A percentile compares a stretch with the other conserved stretches of the same genome.
Conservation (phyloP, 148 eudicot species). For the Suaeda aralocaspica region DNA sequence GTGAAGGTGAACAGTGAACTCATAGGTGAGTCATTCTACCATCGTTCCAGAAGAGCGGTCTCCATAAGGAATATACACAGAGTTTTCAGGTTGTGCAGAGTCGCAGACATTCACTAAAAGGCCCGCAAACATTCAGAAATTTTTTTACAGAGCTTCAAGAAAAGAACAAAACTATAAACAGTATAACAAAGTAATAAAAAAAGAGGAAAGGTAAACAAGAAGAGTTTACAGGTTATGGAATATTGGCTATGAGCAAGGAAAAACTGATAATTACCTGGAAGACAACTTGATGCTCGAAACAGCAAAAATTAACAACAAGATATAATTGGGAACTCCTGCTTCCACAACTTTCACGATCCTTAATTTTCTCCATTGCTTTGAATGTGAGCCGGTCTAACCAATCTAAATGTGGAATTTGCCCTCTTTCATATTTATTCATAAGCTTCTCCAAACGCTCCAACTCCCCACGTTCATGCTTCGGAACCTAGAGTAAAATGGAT, state of each 20-base stretch:
- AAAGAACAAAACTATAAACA: background rate
- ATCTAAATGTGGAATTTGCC: slow-evolving; percentile 90
- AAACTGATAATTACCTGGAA: slow-evolving; percentile 56
- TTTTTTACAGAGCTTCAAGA: slow-evolving; percentile 1
- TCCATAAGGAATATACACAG: too few species aligned
- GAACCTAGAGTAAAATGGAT: slow-evolving; percentile 51
- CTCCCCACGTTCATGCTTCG: slow-evolving; percentile 93
- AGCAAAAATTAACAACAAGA: slow-evolving; percentile 80
- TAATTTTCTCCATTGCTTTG: slow-evolving; percentile 82
- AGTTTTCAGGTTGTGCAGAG: too few species aligned
- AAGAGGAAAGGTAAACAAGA: background rate
- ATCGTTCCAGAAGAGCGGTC: background rate
- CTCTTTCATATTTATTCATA: slow-evolving; percentile 94
- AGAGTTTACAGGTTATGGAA: background rate
- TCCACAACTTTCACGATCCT: slow-evolving; percentile 74
- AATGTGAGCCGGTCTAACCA: slow-evolving; percentile 96
- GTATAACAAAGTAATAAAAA: slow-evolving; percentile 13
- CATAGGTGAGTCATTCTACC: background rate
- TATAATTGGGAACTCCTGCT: slow-evolving; percentile 73
- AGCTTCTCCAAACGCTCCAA: slow-evolving; percentile 95
- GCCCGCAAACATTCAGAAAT: background rate
- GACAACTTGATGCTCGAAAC: slow-evolving; percentile 95
- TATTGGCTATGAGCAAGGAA: background rate
- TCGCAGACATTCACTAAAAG: slow-evolving; percentile 2
- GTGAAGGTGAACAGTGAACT: background rate